Percentiles rank a stretch among this genome's conserved stretches.
Evolutionary conservation across 2,329 filamentous ascomycete species (phyloP).

Genomic region (Apiospora koreana): DNA sequence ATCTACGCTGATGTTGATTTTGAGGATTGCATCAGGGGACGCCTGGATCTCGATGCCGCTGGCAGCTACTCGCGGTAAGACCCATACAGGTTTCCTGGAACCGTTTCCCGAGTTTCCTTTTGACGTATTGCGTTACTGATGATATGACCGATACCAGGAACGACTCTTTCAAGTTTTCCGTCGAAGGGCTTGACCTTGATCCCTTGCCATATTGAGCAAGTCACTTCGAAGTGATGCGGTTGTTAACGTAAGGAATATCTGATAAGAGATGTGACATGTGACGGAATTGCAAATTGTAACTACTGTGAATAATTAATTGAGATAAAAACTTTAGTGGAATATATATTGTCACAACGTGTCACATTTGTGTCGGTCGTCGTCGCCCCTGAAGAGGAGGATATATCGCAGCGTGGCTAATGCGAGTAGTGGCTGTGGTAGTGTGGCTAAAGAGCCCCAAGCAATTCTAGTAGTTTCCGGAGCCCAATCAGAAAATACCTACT

Average conservation of each 20-base stretch:
- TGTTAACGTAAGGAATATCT: not conserved
- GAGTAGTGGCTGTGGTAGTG: not conserved
- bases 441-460: not conserved
- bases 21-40: slow-evolving; percentile 80
- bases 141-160: slow-evolving; percentile 39
- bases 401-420: not conserved
- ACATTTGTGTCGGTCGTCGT: not conserved
- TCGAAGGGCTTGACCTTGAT: slow-evolving; percentile 58
- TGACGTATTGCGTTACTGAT: not conserved
- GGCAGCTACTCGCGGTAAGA: slow-evolving; percentile 80
- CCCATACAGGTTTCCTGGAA: not conserved
- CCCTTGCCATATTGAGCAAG: slow-evolving; percentile 51
- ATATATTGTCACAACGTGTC: not conserved
- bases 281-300: not conserved
- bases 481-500: not conserved
- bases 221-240: not conserved
- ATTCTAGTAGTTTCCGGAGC: not conserved
- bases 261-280: not conserved
- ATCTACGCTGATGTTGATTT: slow-evolving; percentile 78
- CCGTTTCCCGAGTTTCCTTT: not conserved
- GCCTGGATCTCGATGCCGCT: slow-evolving; percentile 80
- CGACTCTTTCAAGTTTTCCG: slow-evolving; percentile 62
- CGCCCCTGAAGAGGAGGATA: not conserved
- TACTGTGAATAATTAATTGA: not conserved
- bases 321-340: not conserved